phyloP scores from a whole-genome alignment of 495 filamentous ascomycete genomes.

The Neurospora sp. region DNA sequence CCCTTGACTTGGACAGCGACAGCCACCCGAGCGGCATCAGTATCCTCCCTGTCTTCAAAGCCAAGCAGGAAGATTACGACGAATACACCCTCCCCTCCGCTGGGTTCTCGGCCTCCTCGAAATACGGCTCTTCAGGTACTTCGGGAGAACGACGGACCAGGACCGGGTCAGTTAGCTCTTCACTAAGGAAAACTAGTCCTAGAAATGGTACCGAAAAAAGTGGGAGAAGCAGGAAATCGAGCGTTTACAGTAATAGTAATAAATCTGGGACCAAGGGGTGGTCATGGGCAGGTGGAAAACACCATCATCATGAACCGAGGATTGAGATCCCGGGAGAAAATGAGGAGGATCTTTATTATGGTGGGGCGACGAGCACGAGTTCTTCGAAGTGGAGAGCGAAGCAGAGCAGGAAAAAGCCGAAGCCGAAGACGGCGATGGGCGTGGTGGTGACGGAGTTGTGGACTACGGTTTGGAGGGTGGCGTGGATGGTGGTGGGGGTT shows the following conservation, averaged over 20 bases:
- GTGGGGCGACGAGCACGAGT: slow-evolving; percentile 1
- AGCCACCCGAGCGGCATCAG: neutral
- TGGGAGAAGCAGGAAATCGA: slow-evolving; percentile 2
- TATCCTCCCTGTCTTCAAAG: slow-evolving; percentile 35
- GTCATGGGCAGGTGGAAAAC: neutral
- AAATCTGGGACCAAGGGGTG: neutral
- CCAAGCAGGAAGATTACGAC: slow-evolving; percentile 36
- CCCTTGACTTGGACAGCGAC: slow-evolving; percentile 24
- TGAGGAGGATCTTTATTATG: slow-evolving; percentile 22
- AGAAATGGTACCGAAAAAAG: neutral
- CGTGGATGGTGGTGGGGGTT: slow-evolving; percentile 35
- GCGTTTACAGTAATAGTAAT: neutral
- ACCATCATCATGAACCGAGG: slow-evolving; percentile 18
- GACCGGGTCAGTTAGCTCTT: slow-evolving; percentile 5
- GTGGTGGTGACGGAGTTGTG: slow-evolving; percentile 32
- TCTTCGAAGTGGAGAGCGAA: slow-evolving; percentile 20
- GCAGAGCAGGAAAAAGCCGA: slow-evolving; percentile 1
- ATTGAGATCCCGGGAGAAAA: slow-evolving; percentile 33
- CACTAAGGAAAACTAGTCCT: slow-evolving; percentile 3
- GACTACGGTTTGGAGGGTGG: slow-evolving; percentile 33
- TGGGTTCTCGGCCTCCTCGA: slow-evolving; percentile 13
- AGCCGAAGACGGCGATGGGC: slow-evolving; percentile 9
- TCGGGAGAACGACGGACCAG: slow-evolving; percentile 11
- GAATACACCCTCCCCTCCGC: slow-evolving; percentile 16
- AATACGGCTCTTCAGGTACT: slow-evolving; percentile 5